Evolutionary conservation across 202 grass and related monocot genomes (phyloP).

Genomic region (Panicum hallii): DNA sequence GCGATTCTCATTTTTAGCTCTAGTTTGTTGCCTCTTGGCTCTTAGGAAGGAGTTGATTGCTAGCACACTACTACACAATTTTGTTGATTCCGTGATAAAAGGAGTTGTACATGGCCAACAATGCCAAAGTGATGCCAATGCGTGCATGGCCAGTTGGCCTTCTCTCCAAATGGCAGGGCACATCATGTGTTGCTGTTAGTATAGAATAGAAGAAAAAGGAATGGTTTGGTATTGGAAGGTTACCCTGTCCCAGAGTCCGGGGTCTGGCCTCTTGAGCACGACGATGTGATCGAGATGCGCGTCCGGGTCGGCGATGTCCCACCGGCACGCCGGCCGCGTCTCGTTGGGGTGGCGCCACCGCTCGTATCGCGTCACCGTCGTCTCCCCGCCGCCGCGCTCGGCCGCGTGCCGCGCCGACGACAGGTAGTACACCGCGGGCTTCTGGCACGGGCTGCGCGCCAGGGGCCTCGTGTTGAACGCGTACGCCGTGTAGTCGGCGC

Average conservation of each 20-base stretch:
- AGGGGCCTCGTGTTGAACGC: conserved; percentile 84
- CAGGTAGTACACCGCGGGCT: conserved; percentile 90
- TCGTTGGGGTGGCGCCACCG: conserved; percentile 67
- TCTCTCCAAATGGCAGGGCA: conserved; percentile 4
- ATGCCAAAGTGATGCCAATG: background rate
- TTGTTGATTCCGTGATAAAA: conserved; percentile 2
- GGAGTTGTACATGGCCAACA: background rate
- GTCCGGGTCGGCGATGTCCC: conserved; percentile 82
- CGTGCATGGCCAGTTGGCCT: background rate
- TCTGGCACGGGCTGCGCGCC: conserved; percentile 90
- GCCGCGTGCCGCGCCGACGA: conserved; percentile 44
- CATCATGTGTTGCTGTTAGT: background rate
- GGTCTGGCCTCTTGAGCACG: conserved; percentile 87
- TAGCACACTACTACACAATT: background rate
- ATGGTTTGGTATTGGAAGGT: background rate
- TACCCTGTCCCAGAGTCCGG: conserved; percentile 83
- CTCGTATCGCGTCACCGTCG: conserved; percentile 75
- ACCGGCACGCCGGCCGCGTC: conserved; percentile 71
- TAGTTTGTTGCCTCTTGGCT: background rate
- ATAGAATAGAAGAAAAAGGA: background rate
- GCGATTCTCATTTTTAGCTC: background rate
- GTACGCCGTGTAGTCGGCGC: conserved; percentile 85
- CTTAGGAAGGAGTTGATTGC: background rate
- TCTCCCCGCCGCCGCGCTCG: conserved; percentile 46
- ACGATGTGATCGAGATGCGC: conserved; percentile 71